Evolutionary conservation across 78 protist species (phyloP), one percentile per base, ranked within the genome.

Genomic region (Emiliania huxleyi): DNA sequence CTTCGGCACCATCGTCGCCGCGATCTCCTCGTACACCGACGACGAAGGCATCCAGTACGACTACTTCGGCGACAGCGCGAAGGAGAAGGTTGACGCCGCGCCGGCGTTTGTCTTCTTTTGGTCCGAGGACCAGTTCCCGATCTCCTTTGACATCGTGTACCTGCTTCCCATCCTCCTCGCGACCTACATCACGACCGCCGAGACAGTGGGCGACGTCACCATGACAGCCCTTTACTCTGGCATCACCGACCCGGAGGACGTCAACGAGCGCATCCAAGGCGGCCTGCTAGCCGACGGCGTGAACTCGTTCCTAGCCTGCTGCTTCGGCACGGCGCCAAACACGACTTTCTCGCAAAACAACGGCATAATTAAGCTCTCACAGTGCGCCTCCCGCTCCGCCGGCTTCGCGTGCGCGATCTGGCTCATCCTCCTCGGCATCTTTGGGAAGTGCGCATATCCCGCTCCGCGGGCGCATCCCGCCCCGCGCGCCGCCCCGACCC

Each of bases 331-430:
- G 23, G 88, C 71, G 45, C 93, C 93, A 46, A 91, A 71, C 87
- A 91, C 93, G 40, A 91, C 93, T 48, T 75, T 75, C 89, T 91
- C 93, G 75, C 93, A 91, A 88, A 91, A 91, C 93, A 91, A 75
- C 88, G 93, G 93, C 79, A 73, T 91, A 46, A 75, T 91, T 45
- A 3, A 45, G 71, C 56, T 91, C n/a, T 75, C 93, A 18, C 85
- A 88, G 18, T 91, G 93, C 88, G 93, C 93, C 45, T 45, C 45
- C 35, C 75, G 79, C 40, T 22, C 87, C 6, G 93, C 88, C 42
- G 93, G 93, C 43, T 75, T 73, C 75, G 56, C 73, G 49, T 91
- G 93, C 71, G 56, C 69, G 22, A 38, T 77, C 42, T 91, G 75
- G 83, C 93, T 91, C 48, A 45, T 75, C 48, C 21, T 45, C 49